phyloP scores from a whole-genome alignment of 2,329 filamentous ascomycete genomes.

The Trichophyton verrucosum region DNA sequence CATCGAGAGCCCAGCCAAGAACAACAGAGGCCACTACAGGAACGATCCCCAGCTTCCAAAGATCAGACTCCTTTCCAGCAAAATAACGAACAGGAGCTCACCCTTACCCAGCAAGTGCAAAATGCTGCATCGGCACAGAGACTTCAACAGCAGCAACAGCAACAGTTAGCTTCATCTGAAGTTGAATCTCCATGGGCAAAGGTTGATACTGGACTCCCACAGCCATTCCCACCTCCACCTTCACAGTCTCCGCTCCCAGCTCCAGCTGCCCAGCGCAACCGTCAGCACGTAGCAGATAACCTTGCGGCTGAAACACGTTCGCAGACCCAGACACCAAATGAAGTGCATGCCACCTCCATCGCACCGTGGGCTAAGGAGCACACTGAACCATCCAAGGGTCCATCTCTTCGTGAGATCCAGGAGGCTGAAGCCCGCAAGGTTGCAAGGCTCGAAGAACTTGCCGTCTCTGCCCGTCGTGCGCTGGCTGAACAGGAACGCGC shows the following conservation, averaged over 20 bases:
- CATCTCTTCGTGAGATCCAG: conserved; percentile 91
- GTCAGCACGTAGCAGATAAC: conserved; percentile 70
- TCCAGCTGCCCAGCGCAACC: conserved; percentile 72
- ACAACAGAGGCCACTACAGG: conserved; percentile 14
- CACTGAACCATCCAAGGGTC: conserved; percentile 61
- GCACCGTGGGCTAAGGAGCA: conserved; percentile 92
- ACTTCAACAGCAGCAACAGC: conserved; percentile 23
- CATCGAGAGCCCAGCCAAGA: conserved; percentile 25
- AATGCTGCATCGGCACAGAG: conserved; percentile 46
- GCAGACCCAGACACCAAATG: conserved; percentile 61
- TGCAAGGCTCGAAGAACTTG: conserved; percentile 73
- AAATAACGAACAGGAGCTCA: conserved; percentile 47
- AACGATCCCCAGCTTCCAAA: conserved; percentile 4
- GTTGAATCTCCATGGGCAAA: conserved; percentile 46
- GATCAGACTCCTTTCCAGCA: conserved; percentile 11
- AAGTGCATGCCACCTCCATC: conserved; percentile 57
- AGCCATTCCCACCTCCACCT: conserved; percentile 54
- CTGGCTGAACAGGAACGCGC: conserved; percentile 68
- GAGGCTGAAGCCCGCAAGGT: conserved; percentile 89
- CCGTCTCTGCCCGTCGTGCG: conserved; percentile 62
- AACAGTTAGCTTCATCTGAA: conserved; percentile 16
- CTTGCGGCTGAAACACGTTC: conserved; percentile 55
- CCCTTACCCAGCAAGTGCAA: conserved; percentile 72
- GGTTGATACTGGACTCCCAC: conserved; percentile 54
- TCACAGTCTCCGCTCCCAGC: conserved; percentile 75